A percentile compares a stretch with the other conserved stretches of the same genome.
These are phyloP conservation scores for Termitomyces sp. DNA, from an alignment of 768 basidiomycete genomes.

Conservation along the genomic window DNA sequence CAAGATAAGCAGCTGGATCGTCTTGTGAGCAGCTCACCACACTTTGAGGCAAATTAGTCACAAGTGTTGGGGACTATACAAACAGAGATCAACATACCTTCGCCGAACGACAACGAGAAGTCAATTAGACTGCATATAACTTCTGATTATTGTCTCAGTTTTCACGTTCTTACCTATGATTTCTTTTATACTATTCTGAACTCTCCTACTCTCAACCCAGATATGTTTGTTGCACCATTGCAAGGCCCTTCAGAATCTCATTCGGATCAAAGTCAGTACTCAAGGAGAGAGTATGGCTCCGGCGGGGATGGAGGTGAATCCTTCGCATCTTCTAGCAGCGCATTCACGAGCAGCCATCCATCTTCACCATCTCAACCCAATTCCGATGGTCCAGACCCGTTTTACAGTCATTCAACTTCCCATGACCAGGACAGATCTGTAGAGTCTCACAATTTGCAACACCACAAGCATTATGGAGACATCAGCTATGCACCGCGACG, in stretches of 20 bases:
- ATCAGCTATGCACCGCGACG: conserved; percentile 5
- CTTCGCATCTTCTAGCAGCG: neutral
- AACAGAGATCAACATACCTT: conserved; percentile 18
- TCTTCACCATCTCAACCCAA: conserved; percentile 4
- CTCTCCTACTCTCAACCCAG: neutral
- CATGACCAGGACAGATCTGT: neutral
- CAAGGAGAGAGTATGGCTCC: neutral
- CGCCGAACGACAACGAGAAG: conserved; percentile 1
- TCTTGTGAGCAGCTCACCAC: neutral
- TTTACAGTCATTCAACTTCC: conserved; percentile 2
- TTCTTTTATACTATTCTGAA: neutral
- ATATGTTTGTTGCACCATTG: neutral
- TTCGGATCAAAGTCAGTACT: neutral
- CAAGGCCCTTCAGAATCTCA: neutral
- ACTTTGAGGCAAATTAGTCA: neutral
- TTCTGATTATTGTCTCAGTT: neutral
- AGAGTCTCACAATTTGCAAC: neutral
- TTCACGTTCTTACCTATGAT: neutral
- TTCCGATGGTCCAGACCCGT: conserved; percentile 7
- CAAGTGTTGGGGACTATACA: conserved; percentile 2
- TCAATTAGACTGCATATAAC: neutral
- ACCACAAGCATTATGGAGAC: neutral
- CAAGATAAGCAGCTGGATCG: neutral
- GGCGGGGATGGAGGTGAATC: neutral
- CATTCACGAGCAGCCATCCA: neutral